Base-by-base conservation (phyloP, 768 basidiomycete genomes). In the Albatrellus ellisii region DNA sequence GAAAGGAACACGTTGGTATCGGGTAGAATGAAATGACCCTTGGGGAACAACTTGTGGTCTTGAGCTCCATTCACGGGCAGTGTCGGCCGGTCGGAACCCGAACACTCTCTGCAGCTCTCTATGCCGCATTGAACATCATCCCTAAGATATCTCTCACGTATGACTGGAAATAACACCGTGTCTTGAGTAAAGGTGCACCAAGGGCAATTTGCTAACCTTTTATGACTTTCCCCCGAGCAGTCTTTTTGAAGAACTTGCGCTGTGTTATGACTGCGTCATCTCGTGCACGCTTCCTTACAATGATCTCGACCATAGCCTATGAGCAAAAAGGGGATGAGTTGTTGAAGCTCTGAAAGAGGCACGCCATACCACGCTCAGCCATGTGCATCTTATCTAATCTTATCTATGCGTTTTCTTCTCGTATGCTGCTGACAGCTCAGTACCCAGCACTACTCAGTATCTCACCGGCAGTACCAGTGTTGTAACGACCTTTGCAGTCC, bases 211-310 rank as follows among this genome's bases (percentile, higher is more conserved):
- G 45, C 67, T 33, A 36, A 89, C 92, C 83, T 67, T 92, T 95
- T 54, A 92, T 75, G 15, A 99, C 88, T 55, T 91, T 92, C 12
- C 95, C 95, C 52, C 76, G 66, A 0, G 86, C 83, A 0, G 95
- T 97, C 63, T 98, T 98, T 61, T 88, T 94, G 69, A 91, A 85
- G 61, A 91, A 98, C 57, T 89, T 94, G 46, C 84, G 79, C 52
- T 88, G 88, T 0, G 86, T 84, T 2, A 83, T 56, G 10, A 74
- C 71, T 1, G 79, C 81, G 55, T 89, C 87, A 4, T 74, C 67
- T 32, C 68, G 66, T 12, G 80, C 70, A 41, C 86, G 68, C 51
- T 85, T 89, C 17, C 76, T 64, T 28, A 89, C 79, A 3, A 75
- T 77, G 26, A 90, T 88, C 43, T 76, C 62, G 26, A 61, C 60